Conservation (phyloP, 2,329 filamentous ascomycete genomes). For the Tolypocladium cylindrosporum region DNA sequence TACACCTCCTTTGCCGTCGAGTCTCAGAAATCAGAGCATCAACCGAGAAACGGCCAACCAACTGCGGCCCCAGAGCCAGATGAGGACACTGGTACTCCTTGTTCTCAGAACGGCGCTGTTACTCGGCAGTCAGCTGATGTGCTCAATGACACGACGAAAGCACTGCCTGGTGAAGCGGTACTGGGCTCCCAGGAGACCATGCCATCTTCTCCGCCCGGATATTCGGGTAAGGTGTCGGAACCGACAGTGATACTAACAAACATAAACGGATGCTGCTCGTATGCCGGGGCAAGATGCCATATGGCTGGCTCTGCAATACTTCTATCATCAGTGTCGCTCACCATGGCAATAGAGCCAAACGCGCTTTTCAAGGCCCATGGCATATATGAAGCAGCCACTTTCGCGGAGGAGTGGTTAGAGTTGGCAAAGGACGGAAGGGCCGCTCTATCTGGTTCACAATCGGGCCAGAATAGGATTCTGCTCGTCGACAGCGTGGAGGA, state of each 20-base stretch:
- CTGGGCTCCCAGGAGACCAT: background rate
- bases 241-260: too few relatives aligned
- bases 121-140: background rate
- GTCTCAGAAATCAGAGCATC: background rate
- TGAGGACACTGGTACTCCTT: background rate
- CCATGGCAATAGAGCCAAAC: slow-evolving; percentile 23
- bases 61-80: background rate
- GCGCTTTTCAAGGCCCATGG: slow-evolving; percentile 32
- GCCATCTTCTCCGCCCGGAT: background rate
- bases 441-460: background rate
- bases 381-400: slow-evolving; percentile 19
- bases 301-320: slow-evolving; percentile 27
- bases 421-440: slow-evolving; percentile 3
- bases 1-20: background rate
- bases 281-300: slow-evolving; percentile 23
- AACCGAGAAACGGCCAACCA: background rate
- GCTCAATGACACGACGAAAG: background rate
- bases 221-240: background rate
- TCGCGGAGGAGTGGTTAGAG: slow-evolving; percentile 25
- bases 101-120: background rate
- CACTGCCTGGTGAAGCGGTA: background rate
- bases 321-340: slow-evolving; percentile 30
- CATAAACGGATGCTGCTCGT: slow-evolving; percentile 15
- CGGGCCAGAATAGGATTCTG: slow-evolving; percentile 18
- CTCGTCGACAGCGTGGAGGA: slow-evolving; percentile 30